A percentile compares a stretch with the other conserved stretches of the same genome.
These are phyloP conservation scores for Suillus americanus DNA, from an alignment of 768 basidiomycete species.

Conservation along the genomic window DNA sequence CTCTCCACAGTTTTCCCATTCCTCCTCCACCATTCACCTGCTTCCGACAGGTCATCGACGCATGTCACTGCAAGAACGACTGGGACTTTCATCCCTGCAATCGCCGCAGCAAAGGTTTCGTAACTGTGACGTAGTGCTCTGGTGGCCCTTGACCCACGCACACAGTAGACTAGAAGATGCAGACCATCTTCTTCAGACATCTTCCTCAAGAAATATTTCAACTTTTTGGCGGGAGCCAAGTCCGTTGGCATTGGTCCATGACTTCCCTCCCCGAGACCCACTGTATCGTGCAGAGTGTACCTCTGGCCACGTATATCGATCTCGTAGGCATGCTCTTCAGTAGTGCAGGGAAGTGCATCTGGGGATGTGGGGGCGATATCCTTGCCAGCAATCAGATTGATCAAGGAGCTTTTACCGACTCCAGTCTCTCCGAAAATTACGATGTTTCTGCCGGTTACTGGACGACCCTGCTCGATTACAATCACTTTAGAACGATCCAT, in stretches of 20 bases:
- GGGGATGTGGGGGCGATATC: conserved; percentile 32
- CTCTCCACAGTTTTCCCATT: conserved; percentile 20
- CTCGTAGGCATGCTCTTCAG: conserved; percentile 26
- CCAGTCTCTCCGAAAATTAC: conserved; percentile 47
- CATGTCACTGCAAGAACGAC: conserved; percentile 38
- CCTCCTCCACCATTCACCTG: conserved; percentile 32
- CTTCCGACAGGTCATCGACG: conserved; percentile 30
- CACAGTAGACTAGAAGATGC: conserved; percentile 24
- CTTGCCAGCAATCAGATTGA: conserved; percentile 39
- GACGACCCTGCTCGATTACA: not conserved
- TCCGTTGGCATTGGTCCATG: conserved; percentile 9
- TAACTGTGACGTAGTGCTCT: conserved; percentile 17
- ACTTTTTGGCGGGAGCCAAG: conserved; percentile 7
- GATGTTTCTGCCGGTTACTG: conserved; percentile 26
- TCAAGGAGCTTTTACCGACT: conserved; percentile 42
- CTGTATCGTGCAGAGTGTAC: conserved; percentile 34
- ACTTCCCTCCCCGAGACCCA: conserved; percentile 24
- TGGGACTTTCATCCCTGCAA: conserved; percentile 34
- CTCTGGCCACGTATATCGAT: conserved; percentile 20
- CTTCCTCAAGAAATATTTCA: conserved; percentile 33
- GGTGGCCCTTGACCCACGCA: conserved; percentile 18
- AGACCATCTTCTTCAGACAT: conserved; percentile 28
- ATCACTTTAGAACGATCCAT: not conserved
- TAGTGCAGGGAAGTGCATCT: conserved; percentile 36
- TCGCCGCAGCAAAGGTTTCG: conserved; percentile 27